Evolutionary conservation across 441 rosid species (phyloP).

Genomic region (Jatropha multifida): DNA sequence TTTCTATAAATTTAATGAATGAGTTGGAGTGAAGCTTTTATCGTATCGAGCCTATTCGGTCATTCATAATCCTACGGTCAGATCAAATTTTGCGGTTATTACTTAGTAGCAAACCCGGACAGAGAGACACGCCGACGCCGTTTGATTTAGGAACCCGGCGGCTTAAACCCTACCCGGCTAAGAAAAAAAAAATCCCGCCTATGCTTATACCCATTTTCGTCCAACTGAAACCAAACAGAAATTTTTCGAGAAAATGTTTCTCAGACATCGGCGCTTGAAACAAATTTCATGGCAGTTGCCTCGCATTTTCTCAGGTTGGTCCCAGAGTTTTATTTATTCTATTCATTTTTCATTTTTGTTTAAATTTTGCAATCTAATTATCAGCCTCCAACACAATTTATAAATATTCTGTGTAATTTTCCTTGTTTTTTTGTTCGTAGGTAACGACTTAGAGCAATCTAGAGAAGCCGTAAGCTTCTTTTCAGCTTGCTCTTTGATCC

Average conservation of each 20-base stretch:
- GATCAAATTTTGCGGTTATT: no score
- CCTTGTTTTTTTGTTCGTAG: constrained; percentile 27
- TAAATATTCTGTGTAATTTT: neutral
- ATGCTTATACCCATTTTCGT: neutral
- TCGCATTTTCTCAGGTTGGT: constrained; percentile 45
- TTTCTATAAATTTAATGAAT: no score
- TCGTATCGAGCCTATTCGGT: no score
- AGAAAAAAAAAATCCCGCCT: neutral
- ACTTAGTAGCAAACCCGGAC: neutral
- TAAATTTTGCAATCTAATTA: neutral
- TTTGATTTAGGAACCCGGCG: neutral
- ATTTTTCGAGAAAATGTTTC: constrained; percentile 35
- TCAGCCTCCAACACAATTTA: neutral
- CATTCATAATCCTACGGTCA: no score
- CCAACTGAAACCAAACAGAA: neutral
- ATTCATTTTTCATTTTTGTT: neutral
- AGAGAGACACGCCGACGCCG: neutral
- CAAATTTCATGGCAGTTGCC: constrained; percentile 41
- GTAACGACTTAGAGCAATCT: constrained; percentile 23
- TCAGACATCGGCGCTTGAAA: constrained; percentile 33
- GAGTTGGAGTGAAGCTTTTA: no score
- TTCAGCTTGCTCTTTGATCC: constrained; percentile 25
- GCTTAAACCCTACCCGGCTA: constrained; percentile 36
- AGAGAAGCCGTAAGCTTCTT: constrained; percentile 19
- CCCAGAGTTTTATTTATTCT: no score